Evolutionary conservation across 257 asterid species (phyloP).

Genomic region (Nicotiana paniculata): DNA sequence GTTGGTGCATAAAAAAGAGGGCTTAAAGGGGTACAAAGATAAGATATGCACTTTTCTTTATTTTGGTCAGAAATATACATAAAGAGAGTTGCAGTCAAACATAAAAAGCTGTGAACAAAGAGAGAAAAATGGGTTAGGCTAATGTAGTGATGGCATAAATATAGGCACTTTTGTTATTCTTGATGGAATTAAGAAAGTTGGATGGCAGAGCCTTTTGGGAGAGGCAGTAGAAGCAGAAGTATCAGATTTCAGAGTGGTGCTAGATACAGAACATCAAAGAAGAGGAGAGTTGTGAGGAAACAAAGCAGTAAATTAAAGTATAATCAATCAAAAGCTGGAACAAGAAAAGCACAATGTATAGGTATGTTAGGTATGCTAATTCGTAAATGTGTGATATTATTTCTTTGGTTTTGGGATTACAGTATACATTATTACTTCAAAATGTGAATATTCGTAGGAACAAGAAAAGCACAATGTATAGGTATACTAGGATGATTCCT

Average conservation of each 20-base stretch:
- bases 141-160: conserved; percentile 10
- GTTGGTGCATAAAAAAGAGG: conserved; percentile 4
- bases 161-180: conserved; percentile 6
- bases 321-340: conserved; percentile 62
- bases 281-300: background rate
- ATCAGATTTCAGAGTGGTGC: conserved; percentile 23
- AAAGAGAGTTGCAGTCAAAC: conserved; percentile 8
- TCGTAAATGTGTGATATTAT: background rate
- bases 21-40: background rate
- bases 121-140: conserved; percentile 66
- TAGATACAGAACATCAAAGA: conserved; percentile 15
- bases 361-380: too few relatives aligned
- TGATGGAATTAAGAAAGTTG: conserved; percentile 42
- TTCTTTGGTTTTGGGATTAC: background rate
- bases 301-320: conserved; percentile 4
- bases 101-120: conserved; percentile 28
- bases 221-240: conserved; percentile 4
- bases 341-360: conserved; percentile 15
- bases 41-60: conserved; percentile 12
- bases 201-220: conserved; percentile 39
- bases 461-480: too few relatives aligned
- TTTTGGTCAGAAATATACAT: conserved; percentile 6
- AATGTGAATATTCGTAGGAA: too few relatives aligned
- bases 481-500: too few relatives aligned
- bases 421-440: background rate